These are phyloP conservation scores for Spinacia oleracea DNA, from an alignment of 179 eudicot species.

Conservation along the genomic window DNA sequence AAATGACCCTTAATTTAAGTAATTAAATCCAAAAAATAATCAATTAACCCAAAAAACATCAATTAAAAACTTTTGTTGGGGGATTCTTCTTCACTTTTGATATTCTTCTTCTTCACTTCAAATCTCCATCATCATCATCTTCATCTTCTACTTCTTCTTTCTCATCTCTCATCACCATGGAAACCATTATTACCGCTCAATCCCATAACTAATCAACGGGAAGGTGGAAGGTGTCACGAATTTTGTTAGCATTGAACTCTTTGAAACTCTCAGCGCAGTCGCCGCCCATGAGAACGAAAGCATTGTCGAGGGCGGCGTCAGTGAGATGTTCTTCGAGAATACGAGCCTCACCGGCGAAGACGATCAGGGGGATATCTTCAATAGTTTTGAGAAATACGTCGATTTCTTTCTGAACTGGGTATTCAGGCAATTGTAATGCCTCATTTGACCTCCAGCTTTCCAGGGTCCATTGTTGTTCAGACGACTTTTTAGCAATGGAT, in stretches of 20 bases:
- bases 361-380: slow-evolving; percentile 66
- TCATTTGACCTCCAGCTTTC: slow-evolving; percentile 69
- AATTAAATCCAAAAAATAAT: no score
- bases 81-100: no score
- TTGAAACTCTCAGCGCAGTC: slow-evolving; percentile 82
- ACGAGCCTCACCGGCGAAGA: slow-evolving; percentile 74
- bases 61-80: no score
- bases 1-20: no score
- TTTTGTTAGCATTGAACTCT: slow-evolving; percentile 68
- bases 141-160: no score
- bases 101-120: no score
- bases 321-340: slow-evolving; percentile 56
- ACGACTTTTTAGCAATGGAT: slow-evolving; percentile 16
- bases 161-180: no score
- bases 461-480: slow-evolving; percentile 42
- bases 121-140: no score
- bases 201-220: no score
- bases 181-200: no score
- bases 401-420: slow-evolving; percentile 53
- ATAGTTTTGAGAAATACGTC: slow-evolving; percentile 51
- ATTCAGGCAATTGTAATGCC: slow-evolving; percentile 66
- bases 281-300: slow-evolving; percentile 67
- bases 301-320: slow-evolving; percentile 71
- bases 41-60: no score
- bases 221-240: slow-evolving; percentile 64